These are phyloP conservation scores for Dissophora globulifera DNA, from an alignment of 192 early-diverging fungal genomes.

Conservation along the genomic window DNA sequence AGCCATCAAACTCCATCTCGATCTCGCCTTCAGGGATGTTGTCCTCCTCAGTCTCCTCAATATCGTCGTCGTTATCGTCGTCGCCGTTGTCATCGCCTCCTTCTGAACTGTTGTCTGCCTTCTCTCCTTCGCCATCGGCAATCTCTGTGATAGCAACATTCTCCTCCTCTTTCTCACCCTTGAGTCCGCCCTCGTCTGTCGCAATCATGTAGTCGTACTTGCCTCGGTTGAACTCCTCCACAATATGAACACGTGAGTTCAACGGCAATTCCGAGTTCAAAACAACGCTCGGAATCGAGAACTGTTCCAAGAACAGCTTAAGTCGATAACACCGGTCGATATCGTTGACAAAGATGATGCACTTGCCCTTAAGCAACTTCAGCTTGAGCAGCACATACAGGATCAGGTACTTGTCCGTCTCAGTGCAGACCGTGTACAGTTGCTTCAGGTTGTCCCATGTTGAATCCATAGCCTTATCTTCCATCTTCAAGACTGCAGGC, in stretches of 20 bases:
- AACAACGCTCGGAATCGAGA: conserved; percentile 89
- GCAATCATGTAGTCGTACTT: conserved; percentile 96
- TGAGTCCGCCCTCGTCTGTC: conserved; percentile 87
- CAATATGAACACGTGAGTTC: conserved; percentile 90
- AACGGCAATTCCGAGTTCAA: conserved; percentile 96
- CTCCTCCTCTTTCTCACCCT: conserved; percentile 72
- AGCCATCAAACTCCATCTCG: conserved; percentile 53
- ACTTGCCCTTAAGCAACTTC: conserved; percentile 88
- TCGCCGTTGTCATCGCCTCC: conserved; percentile 21
- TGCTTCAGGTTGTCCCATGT: conserved; percentile 68
- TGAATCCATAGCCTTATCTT: conserved; percentile 77
- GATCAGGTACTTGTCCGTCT: conserved; percentile 90
- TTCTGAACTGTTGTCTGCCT: conserved; percentile 28
- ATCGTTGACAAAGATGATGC: conserved; percentile 95
- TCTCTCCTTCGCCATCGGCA: conserved; percentile 47
- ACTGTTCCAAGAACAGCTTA: conserved; percentile 97
- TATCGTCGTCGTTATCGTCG: conserved; percentile 16
- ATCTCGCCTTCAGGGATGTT: conserved; percentile 49
- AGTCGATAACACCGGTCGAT: conserved; percentile 93
- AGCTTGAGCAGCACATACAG: conserved; percentile 92
- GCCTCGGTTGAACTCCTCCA: conserved; percentile 97
- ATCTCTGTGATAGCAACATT: conserved; percentile 64
- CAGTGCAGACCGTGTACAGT: conserved; percentile 63
- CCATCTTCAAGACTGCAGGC: conserved; percentile 87
- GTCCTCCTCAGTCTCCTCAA: conserved; percentile 22